Conservation (phyloP, 2,329 filamentous ascomycete species). For the Aspergillus unguis region DNA sequence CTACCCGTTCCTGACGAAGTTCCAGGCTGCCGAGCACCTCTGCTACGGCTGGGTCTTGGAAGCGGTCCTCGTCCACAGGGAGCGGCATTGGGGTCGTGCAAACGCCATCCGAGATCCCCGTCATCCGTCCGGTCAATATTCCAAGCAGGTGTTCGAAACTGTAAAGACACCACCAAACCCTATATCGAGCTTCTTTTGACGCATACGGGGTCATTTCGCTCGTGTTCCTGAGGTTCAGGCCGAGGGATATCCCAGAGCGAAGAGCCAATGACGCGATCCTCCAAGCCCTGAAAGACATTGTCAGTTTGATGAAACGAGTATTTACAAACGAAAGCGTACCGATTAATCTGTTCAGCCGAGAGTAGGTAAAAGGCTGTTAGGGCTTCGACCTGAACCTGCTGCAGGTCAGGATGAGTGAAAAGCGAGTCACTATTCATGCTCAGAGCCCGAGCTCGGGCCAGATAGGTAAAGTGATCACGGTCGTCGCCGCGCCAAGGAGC, state of each 20-base stretch:
- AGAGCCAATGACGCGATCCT: constrained; percentile 41
- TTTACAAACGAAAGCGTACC: constrained; percentile 26
- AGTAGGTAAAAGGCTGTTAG: constrained; percentile 45
- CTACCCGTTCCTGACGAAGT: constrained; percentile 32
- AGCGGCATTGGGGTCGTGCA: constrained; percentile 44
- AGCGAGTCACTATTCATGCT: constrained; percentile 43
- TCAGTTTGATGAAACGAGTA: not conserved
- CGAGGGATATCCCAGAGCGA: constrained; percentile 42
- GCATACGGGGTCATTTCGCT: constrained; percentile 35
- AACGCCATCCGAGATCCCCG: constrained; percentile 42
- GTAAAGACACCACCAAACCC: constrained; percentile 47
- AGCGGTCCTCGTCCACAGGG: constrained; percentile 40
- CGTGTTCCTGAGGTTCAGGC: constrained; percentile 45
- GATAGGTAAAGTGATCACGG: constrained; percentile 44
- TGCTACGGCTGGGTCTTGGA: constrained; percentile 32
- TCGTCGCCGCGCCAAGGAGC: constrained; percentile 42
- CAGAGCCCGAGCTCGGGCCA: constrained; percentile 43
- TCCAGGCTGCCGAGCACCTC: constrained; percentile 31
- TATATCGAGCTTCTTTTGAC: constrained; percentile 46
- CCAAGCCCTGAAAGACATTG: constrained; percentile 35
- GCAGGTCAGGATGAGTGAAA: constrained; percentile 44
- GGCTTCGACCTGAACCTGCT: constrained; percentile 45
- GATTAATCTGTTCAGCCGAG: constrained; percentile 43
- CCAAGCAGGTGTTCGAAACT: constrained; percentile 44
- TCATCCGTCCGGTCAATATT: constrained; percentile 46